Base-by-base conservation (phyloP, 2,329 filamentous ascomycete species). In the Cercospora janseana region DNA sequence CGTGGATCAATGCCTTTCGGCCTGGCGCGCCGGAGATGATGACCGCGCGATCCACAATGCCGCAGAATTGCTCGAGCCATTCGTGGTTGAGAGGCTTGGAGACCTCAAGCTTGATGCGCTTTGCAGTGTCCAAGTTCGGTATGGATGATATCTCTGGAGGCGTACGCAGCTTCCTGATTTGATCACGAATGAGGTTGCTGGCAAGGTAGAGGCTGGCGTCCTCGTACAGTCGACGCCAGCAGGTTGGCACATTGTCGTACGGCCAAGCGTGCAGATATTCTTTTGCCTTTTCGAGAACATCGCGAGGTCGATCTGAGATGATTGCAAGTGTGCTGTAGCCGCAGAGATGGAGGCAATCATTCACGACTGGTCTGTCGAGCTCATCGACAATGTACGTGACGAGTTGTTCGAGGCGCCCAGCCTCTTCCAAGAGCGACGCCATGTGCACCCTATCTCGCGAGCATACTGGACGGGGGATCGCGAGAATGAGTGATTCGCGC, bases 141-240 rank as follows among this genome's bases (percentile, higher is more conserved):
- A 40, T 21, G 23, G 18, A 35, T 16, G 23, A 9, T 5, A 34
- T 34, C 12, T 20, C 28, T 10, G 18, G 21, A 8, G 1, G 9
- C 5, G 7, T 21, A 4, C 24, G 20, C 10, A 34, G 27, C 8
- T 43, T n/a, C 23, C 10, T 28, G 12, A 38, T 21, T 29, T 21
- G 26, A 10, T 46, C 24, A 20, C 13, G 18, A 18, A 57, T 29
- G 3, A 72, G 44, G 8, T 40, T 40, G n/a, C 69, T 29, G 16
- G 82, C 84, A 58, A 79, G 79, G 62, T 87, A 74, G 8, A 92
- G 76, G 48, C 80, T 79, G 1, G 84, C 81, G 48, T 90, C 85
- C 1, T 84, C 83, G 63, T 87, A 90, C 4, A 91, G 69, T 56
- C 82, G 75, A 18, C 83, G 74, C 88, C 87, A 93, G 61, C 78